Percentiles rank a stretch among this genome's conserved stretches.
phyloP scores from a whole-genome alignment of 352 stramenopile genomes.

The Phytopythium sindhum region DNA sequence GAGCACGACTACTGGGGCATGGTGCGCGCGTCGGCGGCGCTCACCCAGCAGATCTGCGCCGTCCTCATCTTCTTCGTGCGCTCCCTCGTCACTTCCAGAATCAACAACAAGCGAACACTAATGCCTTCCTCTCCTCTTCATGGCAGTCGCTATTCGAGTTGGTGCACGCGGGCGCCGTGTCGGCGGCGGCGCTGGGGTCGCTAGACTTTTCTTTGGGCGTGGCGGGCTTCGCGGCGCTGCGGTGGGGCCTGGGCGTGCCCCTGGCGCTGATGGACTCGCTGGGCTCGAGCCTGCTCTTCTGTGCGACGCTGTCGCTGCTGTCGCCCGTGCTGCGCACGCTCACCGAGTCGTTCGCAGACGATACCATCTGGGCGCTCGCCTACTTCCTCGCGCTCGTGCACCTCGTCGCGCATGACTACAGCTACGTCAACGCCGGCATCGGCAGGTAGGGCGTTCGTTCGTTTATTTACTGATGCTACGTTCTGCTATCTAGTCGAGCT shows the following conservation, averaged over 20 bases:
- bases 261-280: constrained; percentile 47
- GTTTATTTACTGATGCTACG: too few species aligned
- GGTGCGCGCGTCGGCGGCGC: constrained; percentile 77
- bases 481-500: too few species aligned
- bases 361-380: constrained; percentile 90
- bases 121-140: too few species aligned
- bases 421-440: constrained; percentile 81
- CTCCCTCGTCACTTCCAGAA: too few species aligned
- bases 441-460: too few species aligned
- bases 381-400: constrained; percentile 78
- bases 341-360: constrained; percentile 87
- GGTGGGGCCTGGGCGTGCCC: constrained; percentile 28
- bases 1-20: constrained; percentile 85
- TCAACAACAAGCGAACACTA: too few species aligned
- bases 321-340: constrained; percentile 89
- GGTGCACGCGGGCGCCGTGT: constrained; percentile 52
- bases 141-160: constrained; percentile 72
- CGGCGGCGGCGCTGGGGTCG: constrained; percentile 42
- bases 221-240: constrained; percentile 54
- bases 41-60: constrained; percentile 88
- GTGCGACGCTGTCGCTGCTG: constrained; percentile 79
- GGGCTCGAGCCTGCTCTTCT: constrained; percentile 78
- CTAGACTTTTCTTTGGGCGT: constrained; percentile 61
- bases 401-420: constrained; percentile 90
- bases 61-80: constrained; percentile 88